phyloP scores from a whole-genome alignment of 2,329 filamentous ascomycete species.

The Orbilia quercus region DNA sequence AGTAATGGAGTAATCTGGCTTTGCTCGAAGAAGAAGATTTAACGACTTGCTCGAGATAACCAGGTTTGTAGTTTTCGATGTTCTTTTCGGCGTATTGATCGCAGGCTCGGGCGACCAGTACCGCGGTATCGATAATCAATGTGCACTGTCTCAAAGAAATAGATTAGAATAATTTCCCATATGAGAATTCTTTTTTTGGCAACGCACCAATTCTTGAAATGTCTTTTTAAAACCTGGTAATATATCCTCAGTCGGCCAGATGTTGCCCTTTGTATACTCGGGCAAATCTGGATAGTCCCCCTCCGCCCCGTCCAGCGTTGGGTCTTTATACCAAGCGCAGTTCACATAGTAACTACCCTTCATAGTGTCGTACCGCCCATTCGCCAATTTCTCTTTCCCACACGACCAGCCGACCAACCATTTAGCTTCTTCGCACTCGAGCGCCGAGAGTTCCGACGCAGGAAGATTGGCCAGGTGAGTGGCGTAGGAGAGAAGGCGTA shows the following conservation, averaged over 20 bases:
- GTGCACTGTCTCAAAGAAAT: constrained; percentile 66
- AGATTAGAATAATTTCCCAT: too few relatives aligned
- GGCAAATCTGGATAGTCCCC: constrained; percentile 75
- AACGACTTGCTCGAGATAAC: constrained; percentile 88
- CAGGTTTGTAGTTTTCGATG: constrained; percentile 78
- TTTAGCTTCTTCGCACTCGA: constrained; percentile 67
- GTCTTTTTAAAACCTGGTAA: constrained; percentile 80
- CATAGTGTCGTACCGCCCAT: constrained; percentile 79
- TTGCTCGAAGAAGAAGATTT: constrained; percentile 87
- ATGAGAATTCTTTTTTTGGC: neutral
- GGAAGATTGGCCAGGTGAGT: constrained; percentile 89
- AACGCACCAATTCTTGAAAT: constrained; percentile 72
- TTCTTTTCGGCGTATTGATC: constrained; percentile 84
- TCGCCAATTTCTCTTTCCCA: constrained; percentile 82
- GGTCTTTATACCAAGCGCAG: constrained; percentile 79
- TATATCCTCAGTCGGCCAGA: constrained; percentile 79
- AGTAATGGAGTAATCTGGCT: constrained; percentile 92
- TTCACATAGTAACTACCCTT: constrained; percentile 89
- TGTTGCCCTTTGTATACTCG: constrained; percentile 88
- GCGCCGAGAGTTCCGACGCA: constrained; percentile 72
- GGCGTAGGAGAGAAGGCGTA: constrained; percentile 81
- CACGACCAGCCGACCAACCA: constrained; percentile 71
- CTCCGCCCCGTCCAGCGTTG: constrained; percentile 71
- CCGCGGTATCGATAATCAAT: constrained; percentile 88
- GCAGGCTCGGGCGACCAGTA: constrained; percentile 88